Conservation (phyloP, 1,284 basidiomycete genomes). For the Ganoderma multipileum region DNA sequence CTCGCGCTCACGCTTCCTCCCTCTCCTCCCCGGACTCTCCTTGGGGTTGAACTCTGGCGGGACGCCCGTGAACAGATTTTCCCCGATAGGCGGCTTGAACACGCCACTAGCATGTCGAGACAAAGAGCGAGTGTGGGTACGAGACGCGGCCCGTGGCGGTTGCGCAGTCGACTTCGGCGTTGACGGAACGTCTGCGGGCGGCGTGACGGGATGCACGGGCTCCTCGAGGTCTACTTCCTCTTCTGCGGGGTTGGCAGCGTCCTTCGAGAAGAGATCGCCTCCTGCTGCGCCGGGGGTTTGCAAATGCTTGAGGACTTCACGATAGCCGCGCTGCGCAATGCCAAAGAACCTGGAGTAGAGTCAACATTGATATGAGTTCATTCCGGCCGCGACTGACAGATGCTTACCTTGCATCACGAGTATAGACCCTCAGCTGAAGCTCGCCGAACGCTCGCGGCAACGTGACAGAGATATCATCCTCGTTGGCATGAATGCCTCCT, state of each 20-base stretch:
- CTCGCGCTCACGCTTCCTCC: slow-evolving; percentile 25
- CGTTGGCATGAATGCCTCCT: slow-evolving; percentile 54
- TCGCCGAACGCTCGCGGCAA: slow-evolving; percentile 71
- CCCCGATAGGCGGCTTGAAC: slow-evolving; percentile 16
- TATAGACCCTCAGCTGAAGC: slow-evolving; percentile 68
- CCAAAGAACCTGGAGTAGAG: slow-evolving; percentile 49
- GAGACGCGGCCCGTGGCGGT: slow-evolving; percentile 14
- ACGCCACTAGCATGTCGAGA: slow-evolving; percentile 9
- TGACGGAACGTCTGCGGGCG: slow-evolving; percentile 41
- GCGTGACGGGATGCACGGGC: slow-evolving; percentile 25
- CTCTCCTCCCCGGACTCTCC: slow-evolving; percentile 20
- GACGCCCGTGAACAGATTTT: slow-evolving; percentile 36
- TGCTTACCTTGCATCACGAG: slow-evolving; percentile 60
- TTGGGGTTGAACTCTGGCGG: slow-evolving; percentile 23
- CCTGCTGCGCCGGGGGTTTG: slow-evolving; percentile 2
- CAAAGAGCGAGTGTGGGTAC: slow-evolving; percentile 38
- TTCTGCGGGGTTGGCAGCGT: slow-evolving; percentile 4
- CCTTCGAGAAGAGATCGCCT: background rate
- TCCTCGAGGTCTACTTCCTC: slow-evolving; percentile 11
- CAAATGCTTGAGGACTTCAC: slow-evolving; percentile 51
- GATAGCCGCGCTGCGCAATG: slow-evolving; percentile 72
- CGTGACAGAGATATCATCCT: slow-evolving; percentile 67
- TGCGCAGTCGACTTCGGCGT: slow-evolving; percentile 23
- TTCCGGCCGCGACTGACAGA: background rate
- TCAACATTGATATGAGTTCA: background rate